Percentiles rank a stretch among this genome's conserved stretches.
Evolutionary conservation across 2,329 filamentous ascomycete genomes (phyloP).

Genomic region (Teratosphaeria destructans): DNA sequence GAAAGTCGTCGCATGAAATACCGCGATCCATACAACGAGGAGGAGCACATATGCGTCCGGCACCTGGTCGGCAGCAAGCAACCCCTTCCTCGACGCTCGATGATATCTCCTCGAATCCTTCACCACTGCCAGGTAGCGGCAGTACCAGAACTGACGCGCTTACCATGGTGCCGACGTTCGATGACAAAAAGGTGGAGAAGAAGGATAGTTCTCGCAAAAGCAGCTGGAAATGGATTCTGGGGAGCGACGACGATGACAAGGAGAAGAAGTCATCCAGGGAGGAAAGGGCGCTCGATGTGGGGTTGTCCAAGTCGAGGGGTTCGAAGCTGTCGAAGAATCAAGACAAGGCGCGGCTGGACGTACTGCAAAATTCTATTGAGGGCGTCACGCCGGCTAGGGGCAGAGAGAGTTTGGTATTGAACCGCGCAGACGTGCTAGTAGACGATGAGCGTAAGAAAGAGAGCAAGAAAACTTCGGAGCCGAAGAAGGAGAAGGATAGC

Average conservation of each 20-base stretch:
- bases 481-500: slow-evolving; percentile 62
- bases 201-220: slow-evolving; percentile 64
- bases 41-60: slow-evolving; percentile 24
- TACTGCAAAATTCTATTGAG: slow-evolving; percentile 81
- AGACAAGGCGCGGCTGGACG: slow-evolving; percentile 74
- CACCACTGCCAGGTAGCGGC: slow-evolving; percentile 56
- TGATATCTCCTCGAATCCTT: slow-evolving; percentile 55
- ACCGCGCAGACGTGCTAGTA: slow-evolving; percentile 65
- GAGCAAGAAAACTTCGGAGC: slow-evolving; percentile 41
- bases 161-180: slow-evolving; percentile 68
- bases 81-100: slow-evolving; percentile 41
- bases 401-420: slow-evolving; percentile 73
- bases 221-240: slow-evolving; percentile 73
- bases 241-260: slow-evolving; percentile 59
- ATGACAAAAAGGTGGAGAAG: slow-evolving; percentile 60
- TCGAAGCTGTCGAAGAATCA: slow-evolving; percentile 52
- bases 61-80: slow-evolving; percentile 22
- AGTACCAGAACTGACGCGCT: slow-evolving; percentile 64
- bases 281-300: slow-evolving; percentile 27
- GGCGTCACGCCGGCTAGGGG: slow-evolving; percentile 36
- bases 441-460: slow-evolving; percentile 78
- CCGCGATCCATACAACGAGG: slow-evolving; percentile 23
- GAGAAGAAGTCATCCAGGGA: slow-evolving; percentile 40
- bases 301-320: slow-evolving; percentile 9
- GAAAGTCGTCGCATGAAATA: slow-evolving; percentile 35